Evolutionary conservation across 257 asterid genomes (phyloP).

Genomic region (Pogostemon cablin): DNA sequence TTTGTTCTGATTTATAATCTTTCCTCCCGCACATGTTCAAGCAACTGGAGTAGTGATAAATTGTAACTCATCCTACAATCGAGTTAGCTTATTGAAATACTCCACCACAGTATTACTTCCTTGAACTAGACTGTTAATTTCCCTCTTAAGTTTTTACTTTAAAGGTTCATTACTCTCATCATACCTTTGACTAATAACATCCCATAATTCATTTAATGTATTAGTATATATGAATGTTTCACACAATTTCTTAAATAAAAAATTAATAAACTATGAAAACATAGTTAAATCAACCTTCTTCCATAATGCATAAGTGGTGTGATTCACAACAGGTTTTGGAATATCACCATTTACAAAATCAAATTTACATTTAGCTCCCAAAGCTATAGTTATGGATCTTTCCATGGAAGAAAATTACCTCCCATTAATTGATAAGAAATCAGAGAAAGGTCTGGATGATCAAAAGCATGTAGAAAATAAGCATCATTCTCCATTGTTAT

Average conservation of each 20-base stretch:
- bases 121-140: not conserved
- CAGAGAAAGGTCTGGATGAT: too few species aligned
- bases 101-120: not conserved
- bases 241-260: too few species aligned
- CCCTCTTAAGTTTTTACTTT: not conserved
- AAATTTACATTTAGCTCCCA: too few species aligned
- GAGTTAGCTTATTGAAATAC: not conserved
- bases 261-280: not conserved
- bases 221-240: not conserved
- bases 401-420: too few species aligned
- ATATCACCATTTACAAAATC: too few species aligned
- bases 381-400: too few species aligned
- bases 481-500: too few species aligned
- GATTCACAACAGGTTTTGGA: not conserved
- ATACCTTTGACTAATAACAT: not conserved
- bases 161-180: not conserved
- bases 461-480: too few species aligned
- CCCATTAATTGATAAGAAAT: too few species aligned
- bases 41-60: too few species aligned
- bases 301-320: not conserved
- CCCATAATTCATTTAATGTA: not conserved
- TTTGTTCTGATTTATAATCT: too few species aligned
- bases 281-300: not conserved
- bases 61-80: not conserved
- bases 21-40: too few species aligned